Base-by-base conservation (phyloP, 805 yeast genomes). In the Cyberlindnera sargentensis region DNA sequence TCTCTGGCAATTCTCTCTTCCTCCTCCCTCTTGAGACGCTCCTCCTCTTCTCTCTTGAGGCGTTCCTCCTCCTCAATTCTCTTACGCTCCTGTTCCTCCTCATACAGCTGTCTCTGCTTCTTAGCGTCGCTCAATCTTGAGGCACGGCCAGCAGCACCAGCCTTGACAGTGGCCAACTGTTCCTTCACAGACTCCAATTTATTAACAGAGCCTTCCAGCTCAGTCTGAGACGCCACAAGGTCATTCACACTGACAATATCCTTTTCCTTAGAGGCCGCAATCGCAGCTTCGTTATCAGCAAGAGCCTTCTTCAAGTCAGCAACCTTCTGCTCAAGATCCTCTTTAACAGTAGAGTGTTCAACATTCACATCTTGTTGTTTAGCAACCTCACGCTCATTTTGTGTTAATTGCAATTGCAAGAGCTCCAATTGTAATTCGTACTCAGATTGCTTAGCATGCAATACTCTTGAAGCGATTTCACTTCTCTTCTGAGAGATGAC, bases 361-460 rank as follows among this genome's bases (percentile, higher is more conserved):
- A 43, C 24, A 35, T 49, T 48, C 20, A 41, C 45, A 24, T 41
- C 50, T 23, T 49, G 47, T 36, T 54, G 57, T 35, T 49, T 49
- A 23, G 41, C 43, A n/a, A 56, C 28, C 9, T 54, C 58, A 47
- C 60, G 58, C 11, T 43, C 44, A 26, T 47, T 54, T 43, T 58
- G 61, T 8, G 48, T 42, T 39, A 57, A 38, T 42, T 57, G 56
- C 15, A 57, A 36, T 29, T 52, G 49, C 11, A 52, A 40, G 23
- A 58, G 41, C 37, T 58, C 57, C 7, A 55, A 34, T 34, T 52
- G 43, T 8, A 56, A 35, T 28, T 49, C 57, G 33, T 53, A 55
- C 41, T 58, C 61, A 3, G 56, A 52, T 25, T 53, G 53, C 37
- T 54, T 54, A 8, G 62, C 61, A n/a, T 48, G 48, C 4, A 57